Conservation (phyloP, 2,329 filamentous ascomycete genomes). For the Xylariaceae sp. region DNA sequence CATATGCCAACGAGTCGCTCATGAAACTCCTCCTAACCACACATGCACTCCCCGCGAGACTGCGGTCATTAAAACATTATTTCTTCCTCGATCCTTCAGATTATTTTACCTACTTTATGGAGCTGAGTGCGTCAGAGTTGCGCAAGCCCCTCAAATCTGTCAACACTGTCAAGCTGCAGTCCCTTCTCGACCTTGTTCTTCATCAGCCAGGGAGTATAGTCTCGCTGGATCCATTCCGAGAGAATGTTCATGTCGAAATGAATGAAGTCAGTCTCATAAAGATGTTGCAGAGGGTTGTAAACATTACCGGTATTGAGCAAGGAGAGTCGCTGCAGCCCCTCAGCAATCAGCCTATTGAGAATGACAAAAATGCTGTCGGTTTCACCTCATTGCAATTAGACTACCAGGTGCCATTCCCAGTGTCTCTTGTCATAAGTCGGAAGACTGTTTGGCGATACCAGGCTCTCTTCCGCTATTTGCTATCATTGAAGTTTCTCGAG, state of each 20-base stretch:
- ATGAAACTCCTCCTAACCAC: constrained; percentile 88
- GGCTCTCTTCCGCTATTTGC: constrained; percentile 86
- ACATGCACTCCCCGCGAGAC: constrained; percentile 78
- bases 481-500: constrained; percentile 86
- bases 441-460: constrained; percentile 98
- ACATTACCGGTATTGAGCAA: constrained; percentile 91
- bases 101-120: constrained; percentile 97
- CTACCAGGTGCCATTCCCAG: constrained; percentile 88
- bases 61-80: constrained; percentile 94
- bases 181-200: constrained; percentile 87
- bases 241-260: constrained; percentile 96
- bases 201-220: constrained; percentile 95
- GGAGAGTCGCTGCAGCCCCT: constrained; percentile 75
- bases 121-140: constrained; percentile 82
- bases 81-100: constrained; percentile 98
- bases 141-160: constrained; percentile 83
- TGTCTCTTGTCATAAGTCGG: constrained; percentile 90
- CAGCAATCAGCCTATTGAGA: constrained; percentile 61
- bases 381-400: constrained; percentile 93
- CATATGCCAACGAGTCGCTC: constrained; percentile 89
- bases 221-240: constrained; percentile 92
- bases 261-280: constrained; percentile 91
- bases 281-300: constrained; percentile 92
- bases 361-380: constrained; percentile 80
- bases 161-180: constrained; percentile 91